Base-by-base conservation (phyloP, 2,329 filamentous ascomycete genomes). In the Verticillium albo-atrum region DNA sequence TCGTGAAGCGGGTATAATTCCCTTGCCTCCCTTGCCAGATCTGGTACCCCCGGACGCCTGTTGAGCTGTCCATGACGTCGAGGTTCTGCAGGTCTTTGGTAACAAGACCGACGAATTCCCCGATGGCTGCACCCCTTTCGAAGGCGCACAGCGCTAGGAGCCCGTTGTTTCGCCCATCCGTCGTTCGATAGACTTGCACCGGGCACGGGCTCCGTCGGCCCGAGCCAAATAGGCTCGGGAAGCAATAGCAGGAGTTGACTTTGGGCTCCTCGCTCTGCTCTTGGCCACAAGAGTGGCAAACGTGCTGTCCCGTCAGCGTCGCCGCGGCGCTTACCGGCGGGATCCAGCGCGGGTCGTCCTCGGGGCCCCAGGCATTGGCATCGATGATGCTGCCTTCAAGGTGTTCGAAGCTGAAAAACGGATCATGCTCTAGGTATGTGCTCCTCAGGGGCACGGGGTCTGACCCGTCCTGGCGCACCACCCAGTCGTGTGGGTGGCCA, bases 1-100 rank as follows among this genome's bases (percentile, higher is more conserved):
- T 86, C 47, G 85, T 78, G 64, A 86, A 86, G 1, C 82, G 74
- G 2, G 82, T 85, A 63, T 81, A 84, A 65, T 86, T 86, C 3
- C 83, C 81, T 67, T 79, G 75, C 58, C 71, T 70, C 1, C 82
- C 82, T 66, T 86, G 83, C 75, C 78, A 86, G 58, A 86, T 85
- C 66, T 86, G 83, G 64, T 85, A 86, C 2, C 64, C 65, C 28
- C 60, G 63, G 4, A 62, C 65, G 4, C 67, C 65, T 0, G 75
- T 74, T 1, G 75, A 75, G 28, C 76, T 75, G 58, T 80, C 71
- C 82, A 86, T 84, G 9, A 85, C 82, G 63, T 86, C 83, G 14
- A 81, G 70, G 60, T 79, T 78, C 6, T 75, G 68, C 10, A 85
- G 70, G 2, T 78, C 81, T 57, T 77, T 79, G 1, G 82, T 85